Evolutionary conservation across 1,284 basidiomycete genomes (phyloP).

Genomic region (Coniferiporia sulphurascens): DNA sequence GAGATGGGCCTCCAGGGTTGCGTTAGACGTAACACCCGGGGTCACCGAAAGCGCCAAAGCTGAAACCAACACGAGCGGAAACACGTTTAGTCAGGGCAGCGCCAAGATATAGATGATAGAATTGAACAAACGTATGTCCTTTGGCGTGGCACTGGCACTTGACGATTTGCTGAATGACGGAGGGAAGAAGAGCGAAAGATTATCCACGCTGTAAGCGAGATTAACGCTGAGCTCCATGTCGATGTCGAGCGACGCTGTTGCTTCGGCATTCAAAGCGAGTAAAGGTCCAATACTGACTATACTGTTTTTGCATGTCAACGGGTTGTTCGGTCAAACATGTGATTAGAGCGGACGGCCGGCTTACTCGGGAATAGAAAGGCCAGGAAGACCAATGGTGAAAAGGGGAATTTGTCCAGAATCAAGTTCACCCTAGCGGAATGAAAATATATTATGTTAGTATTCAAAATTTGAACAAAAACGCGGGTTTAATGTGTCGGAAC

Average conservation of each 20-base stretch:
- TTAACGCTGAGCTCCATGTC: slow-evolving; percentile 10
- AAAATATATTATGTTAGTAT: not conserved
- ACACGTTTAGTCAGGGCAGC: too few species aligned
- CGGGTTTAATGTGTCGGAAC: slow-evolving; percentile 5
- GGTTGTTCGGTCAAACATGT: not conserved
- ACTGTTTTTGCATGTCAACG: slow-evolving; percentile 4
- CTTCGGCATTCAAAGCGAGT: slow-evolving; percentile 29
- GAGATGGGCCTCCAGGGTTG: slow-evolving; percentile 41
- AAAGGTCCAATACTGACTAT: slow-evolving; percentile 34
- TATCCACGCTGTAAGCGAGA: slow-evolving; percentile 5
- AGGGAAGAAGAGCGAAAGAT: slow-evolving; percentile 9
- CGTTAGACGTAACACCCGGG: slow-evolving; percentile 36
- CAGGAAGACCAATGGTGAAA: slow-evolving; percentile 36
- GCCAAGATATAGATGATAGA: not conserved
- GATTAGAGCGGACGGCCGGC: not conserved
- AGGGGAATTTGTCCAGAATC: slow-evolving; percentile 20
- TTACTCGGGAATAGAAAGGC: slow-evolving; percentile 38
- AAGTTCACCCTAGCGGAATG: not conserved
- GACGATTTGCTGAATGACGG: slow-evolving; percentile 3
- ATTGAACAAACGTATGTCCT: slow-evolving; percentile 33
- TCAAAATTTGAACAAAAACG: not conserved
- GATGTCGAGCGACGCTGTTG: slow-evolving; percentile 17
- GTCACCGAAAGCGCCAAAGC: slow-evolving; percentile 39
- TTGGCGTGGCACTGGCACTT: slow-evolving; percentile 23
- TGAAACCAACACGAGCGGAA: slow-evolving; percentile 20